Evolutionary conservation across 1,284 basidiomycete species (phyloP).

Genomic region (Xerocomus amazonicus): DNA sequence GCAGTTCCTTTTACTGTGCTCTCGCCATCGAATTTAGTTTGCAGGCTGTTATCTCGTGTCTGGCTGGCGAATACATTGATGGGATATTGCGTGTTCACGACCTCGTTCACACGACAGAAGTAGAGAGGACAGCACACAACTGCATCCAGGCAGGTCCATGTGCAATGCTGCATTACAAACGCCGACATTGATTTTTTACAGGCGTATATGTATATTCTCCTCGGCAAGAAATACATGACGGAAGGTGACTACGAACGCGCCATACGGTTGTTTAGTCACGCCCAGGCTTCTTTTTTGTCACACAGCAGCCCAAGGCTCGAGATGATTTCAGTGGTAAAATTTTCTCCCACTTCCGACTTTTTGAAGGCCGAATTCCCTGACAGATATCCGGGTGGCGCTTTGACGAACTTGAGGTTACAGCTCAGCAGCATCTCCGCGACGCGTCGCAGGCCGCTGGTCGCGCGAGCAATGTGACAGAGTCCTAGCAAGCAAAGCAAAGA

Average conservation of each 20-base stretch:
- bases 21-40: neutral
- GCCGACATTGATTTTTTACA: neutral
- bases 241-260: slow-evolving; percentile 3
- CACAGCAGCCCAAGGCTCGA: neutral
- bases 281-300: neutral
- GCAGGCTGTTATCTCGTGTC: slow-evolving; percentile 5
- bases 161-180: neutral
- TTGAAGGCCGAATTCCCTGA: neutral
- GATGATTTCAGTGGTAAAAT: slow-evolving; percentile 1
- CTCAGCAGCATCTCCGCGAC: neutral
- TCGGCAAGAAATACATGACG: slow-evolving; percentile 2
- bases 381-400: slow-evolving; percentile 7
- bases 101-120: neutral
- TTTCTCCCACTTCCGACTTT: neutral
- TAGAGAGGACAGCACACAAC: neutral
- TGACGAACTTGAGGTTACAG: neutral
- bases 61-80: slow-evolving; percentile 3
- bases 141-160: neutral
- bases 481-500: too few species aligned
- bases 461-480: neutral
- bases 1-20: neutral
- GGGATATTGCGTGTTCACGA: slow-evolving; percentile 2
- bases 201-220: slow-evolving; percentile 9
- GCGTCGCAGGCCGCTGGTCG: slow-evolving; percentile 1
- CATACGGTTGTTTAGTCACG: slow-evolving; percentile 1